Evolutionary conservation across 257 asterid species (phyloP), one percentile per base, ranked within the genome.

Genomic region (Salvia miltiorrhiza): DNA sequence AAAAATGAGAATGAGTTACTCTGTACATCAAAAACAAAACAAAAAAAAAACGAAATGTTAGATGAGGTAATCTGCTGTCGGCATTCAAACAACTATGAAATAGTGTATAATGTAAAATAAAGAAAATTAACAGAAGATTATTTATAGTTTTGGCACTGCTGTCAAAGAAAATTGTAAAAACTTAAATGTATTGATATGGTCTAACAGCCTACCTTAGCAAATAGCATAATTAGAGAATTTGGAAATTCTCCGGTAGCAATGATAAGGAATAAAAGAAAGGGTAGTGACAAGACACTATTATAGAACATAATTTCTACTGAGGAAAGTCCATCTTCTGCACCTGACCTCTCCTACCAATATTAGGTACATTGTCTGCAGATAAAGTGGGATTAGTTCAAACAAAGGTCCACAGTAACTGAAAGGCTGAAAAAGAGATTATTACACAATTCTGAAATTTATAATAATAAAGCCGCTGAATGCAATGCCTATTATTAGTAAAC

Each of bases 331-430:
- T 91, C 99, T 78, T 94, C 99, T 59, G 93, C 97, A 61, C 99
- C 97, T 8, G 99, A 89, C 80, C 85, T 89, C 79, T 94, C 99
- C 99, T 65, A 94, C 99, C 77, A 94, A 79, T 30, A 94, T 89
- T 45, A 91, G 99, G 89, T 94, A 94, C 97, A 94, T 94, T n/a
- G 97, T 91, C 99, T 94, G 95, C 67, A 82, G n/a, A 65, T 23
- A 66, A 68, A 73, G 65, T 4, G 52, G 19, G 49, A 0, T 13
- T 58, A 21, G 41, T 28, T 33, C 37, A 70, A 63, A 48, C 50
- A 53, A 65, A 67, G 54, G 37, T 62, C 70, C n/a, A n/a, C n/a
- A n/a, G 13, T 16, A 17, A 19, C 20, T 11, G 47, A 54, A 52
- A 7, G 28, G 55, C 52, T 23, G 9, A 65, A 24, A 65, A 58